phyloP scores from a whole-genome alignment of 352 stramenopile genomes.

The Globisporangium splendens region DNA sequence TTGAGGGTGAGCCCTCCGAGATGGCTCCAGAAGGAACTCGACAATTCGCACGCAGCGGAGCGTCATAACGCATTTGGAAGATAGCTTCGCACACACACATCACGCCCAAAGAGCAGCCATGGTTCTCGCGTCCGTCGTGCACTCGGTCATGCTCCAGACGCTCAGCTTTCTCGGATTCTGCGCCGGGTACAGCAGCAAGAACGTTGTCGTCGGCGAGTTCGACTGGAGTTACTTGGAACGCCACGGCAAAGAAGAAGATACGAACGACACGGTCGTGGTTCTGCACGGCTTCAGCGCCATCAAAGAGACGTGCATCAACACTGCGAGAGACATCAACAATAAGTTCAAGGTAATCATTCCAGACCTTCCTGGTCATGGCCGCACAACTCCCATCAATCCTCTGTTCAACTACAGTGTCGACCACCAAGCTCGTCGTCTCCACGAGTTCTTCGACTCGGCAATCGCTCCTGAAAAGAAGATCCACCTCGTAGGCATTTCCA shows the following conservation, averaged over 20 bases:
- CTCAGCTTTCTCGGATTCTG: conserved; percentile 47
- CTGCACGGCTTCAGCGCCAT: conserved; percentile 65
- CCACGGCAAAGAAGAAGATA: conserved; percentile 29
- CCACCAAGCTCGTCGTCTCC: conserved; percentile 42
- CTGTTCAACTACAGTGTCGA: conserved; percentile 43
- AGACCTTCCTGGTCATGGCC: conserved; percentile 58
- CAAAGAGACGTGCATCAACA: conserved; percentile 60
- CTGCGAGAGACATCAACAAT: conserved; percentile 42
- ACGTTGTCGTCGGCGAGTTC: conserved; percentile 35
- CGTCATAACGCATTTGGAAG: neutral
- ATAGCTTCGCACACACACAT: neutral
- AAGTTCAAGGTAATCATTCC: conserved; percentile 53
- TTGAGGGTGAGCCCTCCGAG: neutral
- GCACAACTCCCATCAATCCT: conserved; percentile 40
- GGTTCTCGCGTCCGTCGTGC: conserved; percentile 17
- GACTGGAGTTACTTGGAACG: conserved; percentile 69
- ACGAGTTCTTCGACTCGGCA: conserved; percentile 49
- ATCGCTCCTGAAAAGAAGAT: conserved; percentile 47
- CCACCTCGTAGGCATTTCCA: conserved; percentile 64
- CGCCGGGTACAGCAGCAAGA: conserved; percentile 41
- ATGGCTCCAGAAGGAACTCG: neutral
- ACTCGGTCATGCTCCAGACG: conserved; percentile 25
- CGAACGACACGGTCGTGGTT: conserved; percentile 51
- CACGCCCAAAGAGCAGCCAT: conserved; percentile 3
- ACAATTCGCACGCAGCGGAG: neutral